Conservation (phyloP, 805 yeast genomes). For the Sugiyamaella floridensis region DNA sequence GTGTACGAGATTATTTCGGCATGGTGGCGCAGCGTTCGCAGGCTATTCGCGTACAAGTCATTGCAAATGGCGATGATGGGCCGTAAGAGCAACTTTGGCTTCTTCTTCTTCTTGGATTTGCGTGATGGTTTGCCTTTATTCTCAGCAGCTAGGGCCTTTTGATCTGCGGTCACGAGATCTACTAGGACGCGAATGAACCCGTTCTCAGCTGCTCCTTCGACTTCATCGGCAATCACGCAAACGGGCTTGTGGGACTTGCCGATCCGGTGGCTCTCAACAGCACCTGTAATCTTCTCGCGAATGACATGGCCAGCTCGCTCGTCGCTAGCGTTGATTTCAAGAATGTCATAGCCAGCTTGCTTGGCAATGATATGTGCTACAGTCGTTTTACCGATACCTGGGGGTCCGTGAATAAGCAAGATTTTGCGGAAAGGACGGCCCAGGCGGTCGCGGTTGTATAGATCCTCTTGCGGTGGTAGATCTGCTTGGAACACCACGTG, state of each 20-base stretch:
- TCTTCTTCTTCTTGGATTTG: conserved; percentile 31
- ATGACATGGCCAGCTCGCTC: conserved; percentile 59
- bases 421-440: conserved; percentile 58
- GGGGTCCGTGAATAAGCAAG: conserved; percentile 79
- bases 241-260: conserved; percentile 57
- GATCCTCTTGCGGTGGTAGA: conserved; percentile 5
- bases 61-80: conserved; percentile 93
- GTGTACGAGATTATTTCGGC: conserved; percentile 67
- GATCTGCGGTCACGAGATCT: conserved; percentile 57
- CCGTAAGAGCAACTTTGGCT: conserved; percentile 47
- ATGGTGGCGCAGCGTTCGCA: conserved; percentile 65
- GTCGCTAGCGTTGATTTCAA: conserved; percentile 84
- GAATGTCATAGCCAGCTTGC: conserved; percentile 71
- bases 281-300: conserved; percentile 49
- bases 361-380: conserved; percentile 78
- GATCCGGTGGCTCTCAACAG: conserved; percentile 58
- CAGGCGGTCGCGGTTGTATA: conserved; percentile 38
- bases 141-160: conserved; percentile 38
- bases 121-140: conserved; percentile 10
- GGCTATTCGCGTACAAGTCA: conserved; percentile 66
- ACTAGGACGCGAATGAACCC: conserved; percentile 46
- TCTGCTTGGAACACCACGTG: conserved; percentile 47
- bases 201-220: conserved; percentile 70
- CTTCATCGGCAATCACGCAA: conserved; percentile 81
- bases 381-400: conserved; percentile 90